Percentiles rank a stretch among this genome's conserved stretches.
Evolutionary conservation across 106 monocot species (phyloP).

Genomic region (Xerophyta viscosa): DNA sequence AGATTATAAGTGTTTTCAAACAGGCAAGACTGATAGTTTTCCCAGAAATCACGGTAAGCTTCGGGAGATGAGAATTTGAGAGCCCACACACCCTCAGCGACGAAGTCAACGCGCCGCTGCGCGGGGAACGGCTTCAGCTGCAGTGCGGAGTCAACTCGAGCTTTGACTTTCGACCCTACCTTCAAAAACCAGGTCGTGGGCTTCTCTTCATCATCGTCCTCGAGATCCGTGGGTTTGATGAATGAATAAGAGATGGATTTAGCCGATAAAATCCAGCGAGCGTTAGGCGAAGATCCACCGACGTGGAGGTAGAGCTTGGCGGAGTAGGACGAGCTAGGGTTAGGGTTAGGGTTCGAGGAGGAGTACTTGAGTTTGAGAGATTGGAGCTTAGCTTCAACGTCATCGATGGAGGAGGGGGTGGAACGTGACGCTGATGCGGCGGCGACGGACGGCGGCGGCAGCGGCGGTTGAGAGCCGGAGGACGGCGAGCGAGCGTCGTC

Average conservation of each 20-base stretch:
- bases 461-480: background rate
- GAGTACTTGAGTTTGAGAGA: slow-evolving; percentile 83
- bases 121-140: slow-evolving; percentile 78
- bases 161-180: slow-evolving; percentile 59
- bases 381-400: slow-evolving; percentile 51
- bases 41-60: slow-evolving; percentile 34
- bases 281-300: slow-evolving; percentile 54
- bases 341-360: slow-evolving; percentile 22
- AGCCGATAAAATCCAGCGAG: slow-evolving; percentile 71
- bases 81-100: slow-evolving; percentile 91
- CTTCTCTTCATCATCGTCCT: slow-evolving; percentile 10
- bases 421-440: background rate
- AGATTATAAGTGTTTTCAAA: slow-evolving; percentile 73
- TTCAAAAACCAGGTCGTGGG: slow-evolving; percentile 51
- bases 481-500: background rate
- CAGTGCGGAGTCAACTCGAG: slow-evolving; percentile 45
- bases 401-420: slow-evolving; percentile 33
- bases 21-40: slow-evolving; percentile 53
- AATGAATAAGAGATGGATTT: slow-evolving; percentile 57
- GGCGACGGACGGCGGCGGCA: too few relatives aligned
- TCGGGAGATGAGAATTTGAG: slow-evolving; percentile 44
- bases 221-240: slow-evolving; percentile 18
- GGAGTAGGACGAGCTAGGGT: slow-evolving; percentile 35
- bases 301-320: slow-evolving; percentile 84
- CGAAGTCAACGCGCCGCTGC: slow-evolving; percentile 74